Conservation (phyloP, 768 basidiomycete genomes). For the Lactifluus pinguis region DNA sequence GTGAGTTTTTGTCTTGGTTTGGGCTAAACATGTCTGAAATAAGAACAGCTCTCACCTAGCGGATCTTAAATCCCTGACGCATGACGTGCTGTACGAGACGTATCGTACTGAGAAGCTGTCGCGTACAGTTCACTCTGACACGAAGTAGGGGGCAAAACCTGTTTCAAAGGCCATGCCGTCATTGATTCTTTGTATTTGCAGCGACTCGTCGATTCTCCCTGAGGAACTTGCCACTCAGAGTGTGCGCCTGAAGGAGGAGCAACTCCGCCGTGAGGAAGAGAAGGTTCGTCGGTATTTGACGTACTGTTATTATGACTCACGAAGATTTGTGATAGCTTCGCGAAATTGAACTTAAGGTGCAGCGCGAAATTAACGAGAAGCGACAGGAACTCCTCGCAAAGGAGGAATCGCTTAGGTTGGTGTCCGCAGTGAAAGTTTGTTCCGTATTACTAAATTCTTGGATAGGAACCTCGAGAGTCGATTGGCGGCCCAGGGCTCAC, state of each 20-base stretch:
- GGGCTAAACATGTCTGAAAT: conserved; percentile 4
- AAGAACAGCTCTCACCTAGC: conserved; percentile 77
- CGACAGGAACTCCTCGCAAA: conserved; percentile 93
- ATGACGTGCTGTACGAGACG: conserved; percentile 92
- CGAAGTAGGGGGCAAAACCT: conserved; percentile 42
- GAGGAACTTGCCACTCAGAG: conserved; percentile 96
- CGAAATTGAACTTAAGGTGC: conserved; percentile 96
- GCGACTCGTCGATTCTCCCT: conserved; percentile 85
- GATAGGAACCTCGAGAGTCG: conserved; percentile 81
- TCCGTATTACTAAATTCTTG: not conserved
- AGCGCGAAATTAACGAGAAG: conserved; percentile 96
- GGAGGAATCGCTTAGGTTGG: conserved; percentile 84
- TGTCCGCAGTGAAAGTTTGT: not conserved
- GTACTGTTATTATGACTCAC: conserved; percentile 4
- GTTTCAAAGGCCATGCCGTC: not conserved
- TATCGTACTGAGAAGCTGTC: conserved; percentile 98
- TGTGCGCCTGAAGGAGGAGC: conserved; percentile 97
- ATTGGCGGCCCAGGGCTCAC: conserved; percentile 81
- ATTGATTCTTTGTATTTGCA: conserved; percentile 27
- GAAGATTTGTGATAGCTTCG: conserved; percentile 50
- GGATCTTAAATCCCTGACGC: conserved; percentile 89
- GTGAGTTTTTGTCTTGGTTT: conserved; percentile 34
- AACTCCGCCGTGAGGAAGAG: conserved; percentile 93
- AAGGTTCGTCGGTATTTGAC: conserved; percentile 42
- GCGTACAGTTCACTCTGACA: conserved; percentile 73